Percentiles rank a stretch among this genome's conserved stretches.
Conservation (phyloP, 1,284 basidiomycete species). For the Uromyces viciae-fabae region DNA sequence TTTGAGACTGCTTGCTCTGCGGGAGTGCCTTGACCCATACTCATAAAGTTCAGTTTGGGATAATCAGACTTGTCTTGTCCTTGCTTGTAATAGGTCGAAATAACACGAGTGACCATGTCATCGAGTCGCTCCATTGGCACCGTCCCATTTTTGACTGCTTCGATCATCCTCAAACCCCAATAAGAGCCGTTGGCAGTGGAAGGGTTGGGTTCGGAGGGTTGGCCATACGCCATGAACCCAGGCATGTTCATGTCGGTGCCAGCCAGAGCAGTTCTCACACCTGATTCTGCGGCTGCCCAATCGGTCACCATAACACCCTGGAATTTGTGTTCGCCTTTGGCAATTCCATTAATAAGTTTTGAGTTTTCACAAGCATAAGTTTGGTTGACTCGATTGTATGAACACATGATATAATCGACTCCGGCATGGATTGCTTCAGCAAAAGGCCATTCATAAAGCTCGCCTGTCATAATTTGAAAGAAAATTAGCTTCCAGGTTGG, state of each 20-base stretch:
- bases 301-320: constrained; percentile 52
- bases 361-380: constrained; percentile 52
- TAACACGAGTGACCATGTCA: constrained; percentile 39
- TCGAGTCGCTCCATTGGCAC: constrained; percentile 27
- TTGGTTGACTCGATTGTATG: constrained; percentile 53
- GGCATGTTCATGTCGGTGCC: constrained; percentile 43
- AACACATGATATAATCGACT: constrained; percentile 51
- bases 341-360: constrained; percentile 52
- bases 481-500: not conserved
- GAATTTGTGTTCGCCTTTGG: constrained; percentile 53
- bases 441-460: constrained; percentile 51
- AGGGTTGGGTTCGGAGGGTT: constrained; percentile 34
- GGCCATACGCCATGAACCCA: constrained; percentile 33
- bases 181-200: constrained; percentile 32
- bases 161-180: constrained; percentile 35
- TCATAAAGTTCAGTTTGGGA: constrained; percentile 20
- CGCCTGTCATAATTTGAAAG: constrained; percentile 26
- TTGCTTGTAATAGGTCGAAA: constrained; percentile 44
- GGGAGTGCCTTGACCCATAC: constrained; percentile 38
- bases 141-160: constrained; percentile 38
- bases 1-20: constrained; percentile 33
- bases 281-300: constrained; percentile 47
- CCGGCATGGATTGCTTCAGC: constrained; percentile 44
- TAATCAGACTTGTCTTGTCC: constrained; percentile 37
- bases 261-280: constrained; percentile 29